Evolutionary conservation across 2,329 filamentous ascomycete species (phyloP).

Genomic region (Amylocarpus encephaloides): DNA sequence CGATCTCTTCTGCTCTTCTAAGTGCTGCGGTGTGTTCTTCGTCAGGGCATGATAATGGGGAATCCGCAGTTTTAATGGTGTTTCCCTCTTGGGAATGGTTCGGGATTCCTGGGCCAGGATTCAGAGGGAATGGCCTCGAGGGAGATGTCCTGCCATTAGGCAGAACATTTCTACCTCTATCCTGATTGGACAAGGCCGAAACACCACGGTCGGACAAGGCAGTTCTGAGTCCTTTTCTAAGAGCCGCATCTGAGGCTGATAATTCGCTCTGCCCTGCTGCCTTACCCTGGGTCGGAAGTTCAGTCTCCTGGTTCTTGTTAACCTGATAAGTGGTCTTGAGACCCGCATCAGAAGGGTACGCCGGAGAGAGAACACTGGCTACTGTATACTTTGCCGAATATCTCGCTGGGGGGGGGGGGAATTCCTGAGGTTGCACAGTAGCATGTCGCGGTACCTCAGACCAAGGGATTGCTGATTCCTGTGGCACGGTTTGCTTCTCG

Average conservation of each 20-base stretch:
- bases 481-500: slow-evolving; percentile 4
- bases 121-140: slow-evolving; percentile 5
- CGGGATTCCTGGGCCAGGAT: slow-evolving; percentile 5
- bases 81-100: background rate
- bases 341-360: slow-evolving; percentile 12
- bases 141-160: slow-evolving; percentile 17
- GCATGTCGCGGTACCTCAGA: slow-evolving; percentile 13
- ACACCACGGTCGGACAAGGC: slow-evolving; percentile 17
- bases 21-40: slow-evolving; percentile 14
- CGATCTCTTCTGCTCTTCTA: slow-evolving; percentile 20
- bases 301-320: slow-evolving; percentile 5
- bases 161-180: slow-evolving; percentile 14
- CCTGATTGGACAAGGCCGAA: slow-evolving; percentile 9
- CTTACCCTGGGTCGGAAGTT: slow-evolving; percentile 18
- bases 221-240: slow-evolving; percentile 22
- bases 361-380: slow-evolving; percentile 20
- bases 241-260: slow-evolving; percentile 21
- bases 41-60: slow-evolving; percentile 7
- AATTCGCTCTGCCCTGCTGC: slow-evolving; percentile 16
- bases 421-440: slow-evolving; percentile 23
- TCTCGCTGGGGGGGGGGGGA: slow-evolving; percentile 11
- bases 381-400: slow-evolving; percentile 14
- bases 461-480: slow-evolving; percentile 9
- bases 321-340: slow-evolving; percentile 8
- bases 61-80: slow-evolving; percentile 9